Base-by-base conservation (phyloP, 2,329 filamentous ascomycete species). In the Byssochlamys sp. region DNA sequence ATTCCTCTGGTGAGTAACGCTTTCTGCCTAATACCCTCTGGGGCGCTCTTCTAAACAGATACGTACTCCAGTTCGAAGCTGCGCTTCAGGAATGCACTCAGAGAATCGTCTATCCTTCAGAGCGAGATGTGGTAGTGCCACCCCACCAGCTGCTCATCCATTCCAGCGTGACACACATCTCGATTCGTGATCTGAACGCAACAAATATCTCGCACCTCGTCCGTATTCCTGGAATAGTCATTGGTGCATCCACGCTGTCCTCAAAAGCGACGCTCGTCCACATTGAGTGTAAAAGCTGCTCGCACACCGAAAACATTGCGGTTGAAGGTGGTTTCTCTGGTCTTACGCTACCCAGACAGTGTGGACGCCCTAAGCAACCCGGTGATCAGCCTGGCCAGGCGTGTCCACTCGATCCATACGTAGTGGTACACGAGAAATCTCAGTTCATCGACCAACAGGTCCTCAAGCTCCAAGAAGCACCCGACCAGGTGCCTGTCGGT, bases 361-460 rank as follows among this genome's bases (percentile, higher is more conserved):
- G 94, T 70, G 84, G 79, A 19, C 82, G 89, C 55, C 71, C 76
- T 62, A 82, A 84, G 61, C 65, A 71, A 12, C 77, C 81, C 9
- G 80, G 82, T 12, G 86, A 86, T 54, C 89, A 95, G 51, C 77
- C 79, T 1, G 80, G 82, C 1, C 84, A 89, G 39, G 85, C 87
- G 66, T 99, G 94, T 67, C 91, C 92, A 0, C 77, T 99, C 60
- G 94, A 99, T 67, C 94, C 94, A 14, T 99, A 96, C 75, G 95
- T 94, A 67, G 90, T 99, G 58, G 82, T 94, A 58, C 94, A 99
- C 70, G 94, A 99, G 73, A 91, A 88, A 71, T 96, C 89, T 39
- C 84, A 86, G 62, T 99, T 99, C 70, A 91, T 97, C 67, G 94
- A 99, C 68, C 94, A 99, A 74, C 94, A 99, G 73, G 90, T 99